A percentile compares a stretch with the other conserved stretches of the same genome.
Evolutionary conservation across 2,329 filamentous ascomycete genomes (phyloP).

Genomic region (Ophiosphaerella herpotricha): DNA sequence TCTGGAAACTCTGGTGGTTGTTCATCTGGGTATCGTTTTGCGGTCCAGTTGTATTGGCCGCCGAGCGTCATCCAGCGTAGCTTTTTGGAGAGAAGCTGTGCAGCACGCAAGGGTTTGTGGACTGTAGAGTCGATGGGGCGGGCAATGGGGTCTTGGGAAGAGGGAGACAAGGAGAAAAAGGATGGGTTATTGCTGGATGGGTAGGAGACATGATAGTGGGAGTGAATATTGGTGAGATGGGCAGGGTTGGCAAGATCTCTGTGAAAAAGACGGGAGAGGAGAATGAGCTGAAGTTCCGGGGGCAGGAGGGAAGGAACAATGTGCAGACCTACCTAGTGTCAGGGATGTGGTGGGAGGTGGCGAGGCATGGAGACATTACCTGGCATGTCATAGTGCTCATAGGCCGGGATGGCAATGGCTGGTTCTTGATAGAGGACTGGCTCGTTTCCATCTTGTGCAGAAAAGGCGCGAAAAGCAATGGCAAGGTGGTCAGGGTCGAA

Average conservation of each 20-base stretch:
- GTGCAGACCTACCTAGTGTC: slow-evolving; percentile 67
- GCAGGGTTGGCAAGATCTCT: slow-evolving; percentile 71
- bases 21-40: slow-evolving; percentile 76
- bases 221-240: slow-evolving; percentile 89
- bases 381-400: slow-evolving; percentile 69
- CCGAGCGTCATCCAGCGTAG: slow-evolving; percentile 94
- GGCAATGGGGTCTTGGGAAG: slow-evolving; percentile 27
- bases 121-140: slow-evolving; percentile 70
- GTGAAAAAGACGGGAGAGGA: slow-evolving; percentile 78
- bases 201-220: slow-evolving; percentile 76
- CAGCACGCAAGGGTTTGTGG: slow-evolving; percentile 74
- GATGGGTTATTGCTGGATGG: slow-evolving; percentile 49
- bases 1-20: slow-evolving; percentile 72
- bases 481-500: slow-evolving; percentile 22
- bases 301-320: slow-evolving; percentile 78
- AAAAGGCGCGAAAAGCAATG: slow-evolving; percentile 31
- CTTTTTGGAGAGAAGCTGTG: slow-evolving; percentile 74
- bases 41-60: slow-evolving; percentile 95
- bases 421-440: not conserved
- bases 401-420: slow-evolving; percentile 48
- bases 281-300: slow-evolving; percentile 65
- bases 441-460: slow-evolving; percentile 11
- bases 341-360: slow-evolving; percentile 6
- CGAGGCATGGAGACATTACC: slow-evolving; percentile 53
- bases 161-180: slow-evolving; percentile 56